These are phyloP conservation scores for Fusarium coicis DNA, from an alignment of 2,329 filamentous ascomycete genomes.

Conservation along the genomic window DNA sequence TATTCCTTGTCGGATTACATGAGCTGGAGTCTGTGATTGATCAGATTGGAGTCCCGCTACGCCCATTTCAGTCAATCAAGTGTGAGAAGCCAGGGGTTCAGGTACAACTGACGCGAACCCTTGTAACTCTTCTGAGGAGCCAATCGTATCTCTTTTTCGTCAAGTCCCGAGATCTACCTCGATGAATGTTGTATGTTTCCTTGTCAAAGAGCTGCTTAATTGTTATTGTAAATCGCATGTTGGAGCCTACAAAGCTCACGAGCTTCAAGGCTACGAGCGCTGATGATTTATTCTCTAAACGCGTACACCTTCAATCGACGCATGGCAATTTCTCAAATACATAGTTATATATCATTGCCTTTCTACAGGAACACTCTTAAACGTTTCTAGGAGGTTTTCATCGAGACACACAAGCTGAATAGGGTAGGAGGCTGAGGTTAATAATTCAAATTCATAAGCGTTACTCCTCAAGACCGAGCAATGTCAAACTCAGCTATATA, in stretches of 20 bases:
- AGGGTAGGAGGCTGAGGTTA: rapidly evolving
- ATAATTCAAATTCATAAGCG: rapidly evolving
- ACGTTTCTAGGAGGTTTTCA: no score
- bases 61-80: neutral
- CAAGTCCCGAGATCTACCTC: slow-evolving; percentile 2
- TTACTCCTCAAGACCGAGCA: slow-evolving; percentile 41
- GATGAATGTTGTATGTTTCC: neutral
- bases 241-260: neutral
- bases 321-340: neutral
- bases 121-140: neutral
- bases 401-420: no score
- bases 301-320: neutral
- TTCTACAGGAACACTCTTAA: no score
- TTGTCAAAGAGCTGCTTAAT: neutral
- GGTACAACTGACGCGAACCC: neutral
- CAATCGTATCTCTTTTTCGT: neutral
- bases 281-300: no score
- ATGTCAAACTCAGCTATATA: slow-evolving; percentile 55
- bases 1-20: neutral
- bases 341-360: neutral
- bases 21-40: neutral
- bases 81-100: neutral
- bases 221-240: neutral
- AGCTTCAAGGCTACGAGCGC: neutral
- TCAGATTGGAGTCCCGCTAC: neutral